These are phyloP conservation scores for Aspergillus steynii DNA, from an alignment of 495 filamentous ascomycete genomes.

Conservation along the genomic window DNA sequence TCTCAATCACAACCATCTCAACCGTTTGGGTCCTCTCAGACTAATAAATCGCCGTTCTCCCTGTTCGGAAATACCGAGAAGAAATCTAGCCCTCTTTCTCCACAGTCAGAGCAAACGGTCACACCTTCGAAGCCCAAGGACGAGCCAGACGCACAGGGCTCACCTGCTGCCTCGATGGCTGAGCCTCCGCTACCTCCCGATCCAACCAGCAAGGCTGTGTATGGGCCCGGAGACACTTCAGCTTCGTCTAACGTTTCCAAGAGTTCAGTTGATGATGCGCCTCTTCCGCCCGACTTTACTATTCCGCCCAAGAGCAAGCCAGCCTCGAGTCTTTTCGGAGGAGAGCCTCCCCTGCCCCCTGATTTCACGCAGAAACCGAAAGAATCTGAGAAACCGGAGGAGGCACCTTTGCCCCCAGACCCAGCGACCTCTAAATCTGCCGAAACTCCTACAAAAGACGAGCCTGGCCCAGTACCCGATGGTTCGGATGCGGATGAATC, in stretches of 20 bases:
- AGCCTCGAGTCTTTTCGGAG: constrained; percentile 2
- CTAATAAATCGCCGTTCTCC: constrained; percentile 37
- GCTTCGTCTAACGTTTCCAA: constrained; percentile 61
- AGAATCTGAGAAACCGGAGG: constrained; percentile 9
- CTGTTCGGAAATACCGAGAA: constrained; percentile 39
- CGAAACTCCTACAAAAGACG: constrained; percentile 16
- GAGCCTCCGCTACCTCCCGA: constrained; percentile 76
- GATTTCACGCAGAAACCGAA: constrained; percentile 13
- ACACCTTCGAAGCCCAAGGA: constrained; percentile 26
- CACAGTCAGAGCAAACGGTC: constrained; percentile 41
- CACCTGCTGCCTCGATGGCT: constrained; percentile 20
- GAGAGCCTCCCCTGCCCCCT: constrained; percentile 21
- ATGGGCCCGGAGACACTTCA: constrained; percentile 66
- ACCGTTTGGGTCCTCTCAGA: constrained; percentile 32
- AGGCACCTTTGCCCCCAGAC: constrained; percentile 39
- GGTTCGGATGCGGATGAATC: constrained; percentile 31
- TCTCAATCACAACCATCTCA: constrained; percentile 31
- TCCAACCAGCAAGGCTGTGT: constrained; percentile 66
- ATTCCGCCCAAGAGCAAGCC: constrained; percentile 15
- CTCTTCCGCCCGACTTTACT: constrained; percentile 63
- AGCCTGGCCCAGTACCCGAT: constrained; percentile 28
- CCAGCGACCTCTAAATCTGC: constrained; percentile 23
- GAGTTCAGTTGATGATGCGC: constrained; percentile 52
- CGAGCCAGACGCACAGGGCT: constrained; percentile 21
- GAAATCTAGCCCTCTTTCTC: constrained; percentile 30